Conservation (phyloP, 192 early-diverging fungal species). For the Obelidium mucronatum region DNA sequence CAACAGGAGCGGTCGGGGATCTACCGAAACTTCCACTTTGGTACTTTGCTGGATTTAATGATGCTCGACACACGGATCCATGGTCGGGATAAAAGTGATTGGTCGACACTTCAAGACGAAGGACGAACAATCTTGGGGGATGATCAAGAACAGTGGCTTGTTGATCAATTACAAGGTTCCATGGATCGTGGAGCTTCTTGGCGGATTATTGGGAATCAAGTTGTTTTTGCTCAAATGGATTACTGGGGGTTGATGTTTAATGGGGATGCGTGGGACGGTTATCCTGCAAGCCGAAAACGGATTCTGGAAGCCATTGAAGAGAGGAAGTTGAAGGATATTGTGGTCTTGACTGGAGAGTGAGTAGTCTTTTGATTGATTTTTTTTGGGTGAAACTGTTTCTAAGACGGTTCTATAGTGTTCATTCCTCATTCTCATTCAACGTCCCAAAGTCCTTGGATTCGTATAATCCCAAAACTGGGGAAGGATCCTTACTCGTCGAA, state of each 20-base stretch:
- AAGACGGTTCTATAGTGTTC: slow-evolving; percentile 33
- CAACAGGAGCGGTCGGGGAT: slow-evolving; percentile 34
- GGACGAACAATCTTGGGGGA: slow-evolving; percentile 40
- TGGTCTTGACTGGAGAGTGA: slow-evolving; percentile 51
- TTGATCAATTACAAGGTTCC: slow-evolving; percentile 31
- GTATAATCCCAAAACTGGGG: slow-evolving; percentile 33
- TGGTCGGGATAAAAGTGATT: slow-evolving; percentile 36
- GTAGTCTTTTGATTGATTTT: background rate
- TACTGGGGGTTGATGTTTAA: slow-evolving; percentile 29
- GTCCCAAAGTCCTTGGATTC: slow-evolving; percentile 30
- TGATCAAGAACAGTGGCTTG: slow-evolving; percentile 49
- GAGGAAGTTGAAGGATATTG: slow-evolving; percentile 39
- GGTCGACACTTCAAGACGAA: slow-evolving; percentile 1
- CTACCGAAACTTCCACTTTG: slow-evolving; percentile 50
- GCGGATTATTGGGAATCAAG: slow-evolving; percentile 53
- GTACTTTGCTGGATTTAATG: slow-evolving; percentile 50
- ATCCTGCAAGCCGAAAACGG: slow-evolving; percentile 40
- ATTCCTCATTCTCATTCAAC: slow-evolving; percentile 42
- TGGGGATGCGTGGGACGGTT: slow-evolving; percentile 51
- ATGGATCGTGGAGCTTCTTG: slow-evolving; percentile 40
- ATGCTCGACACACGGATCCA: slow-evolving; percentile 55
- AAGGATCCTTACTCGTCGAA: slow-evolving; percentile 43
- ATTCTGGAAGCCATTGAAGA: slow-evolving; percentile 34
- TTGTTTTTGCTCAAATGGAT: slow-evolving; percentile 44
- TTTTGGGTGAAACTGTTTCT: background rate